These are phyloP conservation scores for Tetrapisispora arboricola DNA, from an alignment of 805 yeast species.

Conservation along the genomic window DNA sequence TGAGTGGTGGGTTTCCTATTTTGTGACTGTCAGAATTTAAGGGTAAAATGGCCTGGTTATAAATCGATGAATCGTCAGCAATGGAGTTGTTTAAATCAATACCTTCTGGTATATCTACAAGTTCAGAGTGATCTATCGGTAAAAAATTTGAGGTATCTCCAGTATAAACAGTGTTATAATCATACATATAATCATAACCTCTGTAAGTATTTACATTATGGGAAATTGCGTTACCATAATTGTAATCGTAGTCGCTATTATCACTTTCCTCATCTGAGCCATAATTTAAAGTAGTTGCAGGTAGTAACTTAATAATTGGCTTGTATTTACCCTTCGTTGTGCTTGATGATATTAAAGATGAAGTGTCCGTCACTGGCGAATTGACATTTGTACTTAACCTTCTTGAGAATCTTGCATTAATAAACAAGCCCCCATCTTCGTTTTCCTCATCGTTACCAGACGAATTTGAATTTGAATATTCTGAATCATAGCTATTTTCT, in stretches of 20 bases:
- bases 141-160: slow-evolving; percentile 34
- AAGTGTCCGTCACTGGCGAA: slow-evolving; percentile 20
- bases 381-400: slow-evolving; percentile 20
- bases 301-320: slow-evolving; percentile 66
- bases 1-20: neutral
- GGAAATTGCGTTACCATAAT: slow-evolving; percentile 44
- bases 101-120: slow-evolving; percentile 29
- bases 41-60: neutral
- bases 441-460: slow-evolving; percentile 24
- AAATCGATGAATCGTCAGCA: slow-evolving; percentile 9
- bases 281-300: slow-evolving; percentile 77
- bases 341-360: slow-evolving; percentile 18
- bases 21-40: neutral
- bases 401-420: slow-evolving; percentile 25
- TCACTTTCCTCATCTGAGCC: slow-evolving; percentile 53
- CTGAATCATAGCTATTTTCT: slow-evolving; percentile 1
- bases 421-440: slow-evolving; percentile 26
- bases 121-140: slow-evolving; percentile 28
- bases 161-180: slow-evolving; percentile 67
- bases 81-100: slow-evolving; percentile 26
- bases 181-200: slow-evolving; percentile 71
- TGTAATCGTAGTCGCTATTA: slow-evolving; percentile 30
- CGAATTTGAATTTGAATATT: slow-evolving; percentile 7
- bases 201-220: slow-evolving; percentile 64
- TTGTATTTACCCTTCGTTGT: slow-evolving; percentile 11